phyloP scores from a whole-genome alignment of 768 basidiomycete genomes.

The Rhizopogon vinicolor region DNA sequence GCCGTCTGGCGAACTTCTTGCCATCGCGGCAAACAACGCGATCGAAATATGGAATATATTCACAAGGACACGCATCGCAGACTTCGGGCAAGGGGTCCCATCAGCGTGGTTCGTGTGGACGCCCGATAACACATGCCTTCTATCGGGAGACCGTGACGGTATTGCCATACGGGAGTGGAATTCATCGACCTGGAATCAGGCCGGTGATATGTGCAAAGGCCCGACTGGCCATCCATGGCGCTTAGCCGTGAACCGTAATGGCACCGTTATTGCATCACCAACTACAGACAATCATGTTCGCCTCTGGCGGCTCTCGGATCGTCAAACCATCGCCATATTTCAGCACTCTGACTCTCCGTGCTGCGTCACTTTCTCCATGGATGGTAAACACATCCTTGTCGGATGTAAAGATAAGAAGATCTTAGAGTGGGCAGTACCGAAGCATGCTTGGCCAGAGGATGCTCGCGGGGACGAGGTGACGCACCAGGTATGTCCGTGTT shows the following conservation, averaged over 20 bases:
- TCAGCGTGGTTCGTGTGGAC: background rate
- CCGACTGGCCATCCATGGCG: background rate
- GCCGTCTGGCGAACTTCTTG: too few relatives aligned
- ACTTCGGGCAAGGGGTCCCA: background rate
- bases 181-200: background rate
- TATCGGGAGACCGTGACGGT: background rate
- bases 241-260: background rate
- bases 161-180: background rate
- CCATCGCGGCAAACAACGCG: too few relatives aligned
- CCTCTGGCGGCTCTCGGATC: conserved; percentile 13
- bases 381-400: background rate
- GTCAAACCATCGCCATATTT: background rate
- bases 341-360: background rate
- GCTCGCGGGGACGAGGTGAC: background rate
- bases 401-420: background rate
- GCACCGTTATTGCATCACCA: background rate
- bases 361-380: background rate
- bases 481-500: background rate
- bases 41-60: too few relatives aligned
- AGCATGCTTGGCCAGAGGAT: background rate
- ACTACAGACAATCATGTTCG: background rate
- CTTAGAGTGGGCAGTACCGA: background rate
- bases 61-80: background rate
- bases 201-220: background rate
- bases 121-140: background rate